Conservation (phyloP, 148 eudicot species). For the Persicaria tinctoria region DNA sequence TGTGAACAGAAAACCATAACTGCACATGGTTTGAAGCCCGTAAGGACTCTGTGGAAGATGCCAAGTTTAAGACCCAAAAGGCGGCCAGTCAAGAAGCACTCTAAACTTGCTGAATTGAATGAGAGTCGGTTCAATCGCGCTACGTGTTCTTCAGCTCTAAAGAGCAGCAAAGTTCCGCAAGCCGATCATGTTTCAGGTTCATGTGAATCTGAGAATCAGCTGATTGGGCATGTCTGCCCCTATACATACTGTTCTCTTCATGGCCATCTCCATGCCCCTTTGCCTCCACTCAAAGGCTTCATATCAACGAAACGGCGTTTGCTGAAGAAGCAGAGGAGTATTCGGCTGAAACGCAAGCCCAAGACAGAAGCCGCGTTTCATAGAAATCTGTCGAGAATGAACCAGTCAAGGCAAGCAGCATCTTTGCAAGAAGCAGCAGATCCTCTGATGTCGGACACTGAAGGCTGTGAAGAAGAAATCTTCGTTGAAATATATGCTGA, state of each 20-base stretch:
- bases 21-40: conserved; percentile 42
- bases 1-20: conserved; percentile 26
- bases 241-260: conserved; percentile 81
- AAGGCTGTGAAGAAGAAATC: conserved; percentile 12
- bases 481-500: conserved; percentile 21
- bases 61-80: conserved; percentile 55
- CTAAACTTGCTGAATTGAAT: conserved; percentile 20
- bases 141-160: conserved; percentile 73
- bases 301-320: conserved; percentile 38
- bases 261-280: conserved; percentile 42
- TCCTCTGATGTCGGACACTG: conserved; percentile 14
- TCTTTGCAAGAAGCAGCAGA: conserved; percentile 19
- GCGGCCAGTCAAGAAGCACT: conserved; percentile 22
- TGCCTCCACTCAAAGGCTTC: conserved; percentile 40
- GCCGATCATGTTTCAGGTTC: conserved; percentile 31
- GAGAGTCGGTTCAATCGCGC: conserved; percentile 33
- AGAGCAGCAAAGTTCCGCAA: conserved; percentile 46
- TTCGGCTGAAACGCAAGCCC: conserved; percentile 21
- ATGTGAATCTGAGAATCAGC: conserved; percentile 30
- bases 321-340: conserved; percentile 37
- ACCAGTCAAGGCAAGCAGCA: conserved; percentile 19
- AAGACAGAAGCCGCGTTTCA: conserved; percentile 15
- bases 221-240: conserved; percentile 53
- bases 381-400: conserved; percentile 14
- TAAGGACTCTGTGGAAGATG: conserved; percentile 40